Evolutionary conservation across 805 yeast species (phyloP), one percentile per base, ranked within the genome.

Genomic region (Yamadazyma olivae): DNA sequence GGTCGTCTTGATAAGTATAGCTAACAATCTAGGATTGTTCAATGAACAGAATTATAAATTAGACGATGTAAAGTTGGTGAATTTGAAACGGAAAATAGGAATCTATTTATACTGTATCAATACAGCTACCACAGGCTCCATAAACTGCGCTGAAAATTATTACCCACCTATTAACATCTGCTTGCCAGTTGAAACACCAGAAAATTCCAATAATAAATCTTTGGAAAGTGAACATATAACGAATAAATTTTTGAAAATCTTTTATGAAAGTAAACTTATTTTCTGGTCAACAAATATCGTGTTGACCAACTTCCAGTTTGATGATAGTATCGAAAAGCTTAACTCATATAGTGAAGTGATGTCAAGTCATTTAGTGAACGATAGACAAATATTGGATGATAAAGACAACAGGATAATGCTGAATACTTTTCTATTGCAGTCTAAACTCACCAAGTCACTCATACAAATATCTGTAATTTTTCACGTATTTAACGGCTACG

Each of bases 11-110:
- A 27, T 31, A 3, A 35, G 22, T 5, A 9, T 38, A 12, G 42
- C 40, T 9, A 31, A 32, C n/a, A 30, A 32, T 18, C 28, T 35
- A 8, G 45, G 40, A 15, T 14, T 38, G 7, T 41, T 38, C 24
- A 35, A 33, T 26, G 45, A 41, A 18, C 5, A 32, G 3, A 32
- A 27, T 7, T 34, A 16, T 17, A n/a, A 26, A 4, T 25, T 20
- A n/a, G 35, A 26, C 20, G 17, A 23, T 3, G 15, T 14, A 6
- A 30, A 17, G 9, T 25, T 30, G 10, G 26, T 22, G 15, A 41
- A 41, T 23, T 30, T 41, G 21, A 38, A 38, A 22, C 27, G 42
- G 14, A 41, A 41, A 30, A 27, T 38, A 14, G 45, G 35, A 1
- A 28, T 30, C 14, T 33, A 10, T 25, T 20, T 41, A 12, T 35